Evolutionary conservation across 2,329 filamentous ascomycete genomes (phyloP).

Genomic region (Colletotrichum acutatum): DNA sequence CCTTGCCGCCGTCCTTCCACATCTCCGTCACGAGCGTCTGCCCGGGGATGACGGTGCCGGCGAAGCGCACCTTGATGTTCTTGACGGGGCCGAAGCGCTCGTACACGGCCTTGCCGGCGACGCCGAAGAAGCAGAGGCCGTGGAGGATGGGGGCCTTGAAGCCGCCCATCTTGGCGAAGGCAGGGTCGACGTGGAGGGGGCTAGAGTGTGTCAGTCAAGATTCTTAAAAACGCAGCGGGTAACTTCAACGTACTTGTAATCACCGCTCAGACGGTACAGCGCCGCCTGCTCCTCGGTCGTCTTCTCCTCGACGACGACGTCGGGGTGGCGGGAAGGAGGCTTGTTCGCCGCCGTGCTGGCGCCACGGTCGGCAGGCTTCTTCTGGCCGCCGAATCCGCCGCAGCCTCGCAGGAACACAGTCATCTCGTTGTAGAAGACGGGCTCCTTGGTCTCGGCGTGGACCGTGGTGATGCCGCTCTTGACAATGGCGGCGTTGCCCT

Average conservation of each 20-base stretch:
- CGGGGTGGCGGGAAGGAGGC: conserved; percentile 80
- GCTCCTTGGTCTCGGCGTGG: conserved; percentile 85
- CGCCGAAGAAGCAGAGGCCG: conserved; percentile 94
- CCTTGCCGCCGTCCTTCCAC: conserved; percentile 86
- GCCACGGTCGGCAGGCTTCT: conserved; percentile 81
- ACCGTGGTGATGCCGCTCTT: conserved; percentile 84
- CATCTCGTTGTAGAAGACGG: conserved; percentile 96
- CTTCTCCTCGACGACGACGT: conserved; percentile 84
- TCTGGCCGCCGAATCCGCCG: conserved; percentile 88
- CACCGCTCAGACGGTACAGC: conserved; percentile 91
- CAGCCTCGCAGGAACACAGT: conserved; percentile 93
- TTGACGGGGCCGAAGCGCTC: conserved; percentile 84
- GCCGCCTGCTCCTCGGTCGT: conserved; percentile 93
- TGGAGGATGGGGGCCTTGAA: conserved; percentile 96
- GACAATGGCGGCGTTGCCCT: conserved; percentile 88
- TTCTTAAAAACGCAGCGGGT: neutral
- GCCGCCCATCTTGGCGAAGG: conserved; percentile 93
- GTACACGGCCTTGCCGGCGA: conserved; percentile 90
- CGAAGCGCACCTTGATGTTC: conserved; percentile 94
- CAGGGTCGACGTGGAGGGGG: conserved; percentile 94
- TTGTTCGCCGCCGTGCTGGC: conserved; percentile 83
- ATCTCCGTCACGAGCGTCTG: conserved; percentile 94
- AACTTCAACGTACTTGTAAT: conserved; percentile 74
- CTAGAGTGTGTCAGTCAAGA: conserved; percentile 43
- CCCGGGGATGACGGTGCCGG: conserved; percentile 84